Base-by-base conservation (phyloP, 2,329 filamentous ascomycete species). In the Penicillium sp. region DNA sequence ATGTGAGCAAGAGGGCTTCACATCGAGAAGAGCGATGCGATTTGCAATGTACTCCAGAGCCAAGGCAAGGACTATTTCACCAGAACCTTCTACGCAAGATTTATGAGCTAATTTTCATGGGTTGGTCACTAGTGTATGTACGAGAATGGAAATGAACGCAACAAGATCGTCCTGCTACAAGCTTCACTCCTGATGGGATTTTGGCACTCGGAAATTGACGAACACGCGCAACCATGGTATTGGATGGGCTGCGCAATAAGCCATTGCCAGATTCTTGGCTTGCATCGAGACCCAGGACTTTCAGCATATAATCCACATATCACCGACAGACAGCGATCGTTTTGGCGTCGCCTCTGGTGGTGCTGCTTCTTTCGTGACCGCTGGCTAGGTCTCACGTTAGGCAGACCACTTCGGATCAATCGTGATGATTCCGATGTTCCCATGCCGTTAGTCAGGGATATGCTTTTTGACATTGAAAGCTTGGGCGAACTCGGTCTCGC, bases 231-330 rank as follows among this genome's bases (percentile, higher is more conserved):
- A 10, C 75, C 79, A 0, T 82, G 79, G 79, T 78, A 81, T 57
- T 82, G 80, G 79, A 77, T 75, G 4, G 78, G 80, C n/a, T 72
- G 79, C 26, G 79, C 80, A 5, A 77, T 81, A 53, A 74, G 71
- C 30, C 71, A 81, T 2, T 77, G 75, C 16, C 79, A 81, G 30
- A 78, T 76, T 3, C 72, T 80, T 2, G 80, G 80, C 0, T 69
- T 82, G 0, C 79, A 82, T 63, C 75, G 75, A 45, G 4, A 53
- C 59, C 10, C 57, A 49, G 25, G 62, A 51, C 19, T 69, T 68
- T 58, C 58, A n/a, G 53, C 35, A 14, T 43, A 42, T 7, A 61
- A 58, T 25, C 60, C 66, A 8, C 58, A 61, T 25, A 68, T 74
- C 22, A 65, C 60, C 2, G 58, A 59, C 26, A 66, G 60, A 19